A percentile compares a stretch with the other conserved stretches of the same genome.
Evolutionary conservation across 345 rosid species (phyloP).

Genomic region (Punica granatum): DNA sequence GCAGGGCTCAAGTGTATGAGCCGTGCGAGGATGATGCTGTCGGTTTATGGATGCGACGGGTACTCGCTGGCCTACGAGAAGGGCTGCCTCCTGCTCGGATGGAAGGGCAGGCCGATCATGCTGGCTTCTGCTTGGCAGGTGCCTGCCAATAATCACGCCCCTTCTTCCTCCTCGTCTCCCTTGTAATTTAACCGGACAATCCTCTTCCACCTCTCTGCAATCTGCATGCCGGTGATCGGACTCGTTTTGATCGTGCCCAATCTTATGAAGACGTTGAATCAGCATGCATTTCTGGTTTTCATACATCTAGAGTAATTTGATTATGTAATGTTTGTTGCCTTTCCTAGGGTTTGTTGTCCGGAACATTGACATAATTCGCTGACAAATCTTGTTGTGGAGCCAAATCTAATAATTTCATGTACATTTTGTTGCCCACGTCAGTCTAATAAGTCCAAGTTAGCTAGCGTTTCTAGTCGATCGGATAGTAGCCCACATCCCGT

Average conservation of each 20-base stretch:
- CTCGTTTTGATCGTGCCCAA: background rate
- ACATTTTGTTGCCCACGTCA: background rate
- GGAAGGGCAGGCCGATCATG: constrained; percentile 66
- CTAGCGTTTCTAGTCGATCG: no score
- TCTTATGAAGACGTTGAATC: no score
- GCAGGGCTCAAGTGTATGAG: constrained; percentile 41
- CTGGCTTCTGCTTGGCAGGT: constrained; percentile 61
- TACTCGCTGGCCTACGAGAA: constrained; percentile 43
- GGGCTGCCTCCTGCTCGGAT: constrained; percentile 51
- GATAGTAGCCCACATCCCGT: no score
- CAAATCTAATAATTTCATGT: background rate
- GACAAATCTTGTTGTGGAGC: background rate
- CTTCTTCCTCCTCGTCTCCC: background rate
- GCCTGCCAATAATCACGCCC: constrained; percentile 7
- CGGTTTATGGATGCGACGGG: constrained; percentile 52
- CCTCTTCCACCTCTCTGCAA: background rate
- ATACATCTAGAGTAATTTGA: no score
- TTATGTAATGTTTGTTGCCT: no score
- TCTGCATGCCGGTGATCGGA: no score
- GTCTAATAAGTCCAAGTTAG: no score
- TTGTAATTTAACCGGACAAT: background rate
- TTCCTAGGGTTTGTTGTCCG: no score
- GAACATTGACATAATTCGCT: background rate
- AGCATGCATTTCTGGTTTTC: no score
- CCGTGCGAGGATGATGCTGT: constrained; percentile 52